Conservation (phyloP, 2,329 filamentous ascomycete genomes). For the Diaporthe vexans region DNA sequence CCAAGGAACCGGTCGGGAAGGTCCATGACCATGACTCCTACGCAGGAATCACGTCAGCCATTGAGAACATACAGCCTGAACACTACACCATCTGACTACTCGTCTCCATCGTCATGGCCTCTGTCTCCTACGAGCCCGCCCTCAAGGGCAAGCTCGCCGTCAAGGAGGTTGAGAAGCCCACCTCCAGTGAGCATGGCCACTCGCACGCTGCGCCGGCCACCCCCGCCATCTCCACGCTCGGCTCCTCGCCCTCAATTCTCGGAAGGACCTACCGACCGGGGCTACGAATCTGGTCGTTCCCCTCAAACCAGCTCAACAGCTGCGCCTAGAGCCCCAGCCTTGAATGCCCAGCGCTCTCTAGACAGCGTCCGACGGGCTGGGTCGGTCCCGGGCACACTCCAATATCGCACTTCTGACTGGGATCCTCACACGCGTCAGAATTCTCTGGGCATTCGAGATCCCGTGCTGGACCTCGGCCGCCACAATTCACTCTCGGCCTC, state of each 20-base stretch:
- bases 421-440: slow-evolving; percentile 49
- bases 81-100: slow-evolving; percentile 30
- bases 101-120: slow-evolving; percentile 39
- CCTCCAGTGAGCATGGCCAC: slow-evolving; percentile 61
- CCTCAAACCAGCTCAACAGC: slow-evolving; percentile 43
- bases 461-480: slow-evolving; percentile 49
- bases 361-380: slow-evolving; percentile 44
- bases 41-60: slow-evolving; percentile 47
- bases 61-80: slow-evolving; percentile 42
- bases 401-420: slow-evolving; percentile 47
- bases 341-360: slow-evolving; percentile 47
- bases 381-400: slow-evolving; percentile 33
- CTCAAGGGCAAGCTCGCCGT: slow-evolving; percentile 45
- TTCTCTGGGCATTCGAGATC: slow-evolving; percentile 44
- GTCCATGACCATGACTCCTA: slow-evolving; percentile 51
- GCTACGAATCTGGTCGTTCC: slow-evolving; percentile 50
- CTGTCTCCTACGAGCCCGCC: slow-evolving; percentile 48
- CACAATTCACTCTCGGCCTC: slow-evolving; percentile 51
- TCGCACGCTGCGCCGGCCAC: slow-evolving; percentile 51
- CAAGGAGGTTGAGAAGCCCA: slow-evolving; percentile 52
- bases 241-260: slow-evolving; percentile 52
- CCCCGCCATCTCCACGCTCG: slow-evolving; percentile 53
- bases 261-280: slow-evolving; percentile 48
- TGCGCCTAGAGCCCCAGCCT: slow-evolving; percentile 44
- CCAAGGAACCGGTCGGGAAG: slow-evolving; percentile 43